phyloP scores from a whole-genome alignment of 2,329 filamentous ascomycete species.

The Penicillium paneum region DNA sequence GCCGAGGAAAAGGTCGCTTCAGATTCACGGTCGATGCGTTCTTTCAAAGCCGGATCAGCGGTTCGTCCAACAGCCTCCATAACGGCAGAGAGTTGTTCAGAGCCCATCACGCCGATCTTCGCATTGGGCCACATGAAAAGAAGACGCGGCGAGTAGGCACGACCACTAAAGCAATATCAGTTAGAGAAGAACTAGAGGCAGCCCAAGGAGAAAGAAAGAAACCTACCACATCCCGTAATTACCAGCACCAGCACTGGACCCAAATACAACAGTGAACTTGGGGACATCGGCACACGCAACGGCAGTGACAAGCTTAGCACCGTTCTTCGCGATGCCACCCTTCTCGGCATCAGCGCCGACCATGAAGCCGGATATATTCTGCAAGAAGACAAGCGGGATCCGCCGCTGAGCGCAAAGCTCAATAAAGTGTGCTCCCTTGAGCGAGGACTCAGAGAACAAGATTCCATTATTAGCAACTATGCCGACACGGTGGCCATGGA shows the following conservation, averaged over 20 bases:
- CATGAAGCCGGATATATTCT: slow-evolving; percentile 99
- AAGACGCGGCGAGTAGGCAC: slow-evolving; percentile 87
- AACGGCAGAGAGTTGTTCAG: slow-evolving; percentile 84
- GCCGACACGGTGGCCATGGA: slow-evolving; percentile 86
- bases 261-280: slow-evolving; percentile 96
- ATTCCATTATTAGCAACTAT: slow-evolving; percentile 97
- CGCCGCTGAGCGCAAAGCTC: slow-evolving; percentile 88
- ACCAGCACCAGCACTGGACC: slow-evolving; percentile 85
- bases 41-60: slow-evolving; percentile 74
- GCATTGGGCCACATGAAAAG: slow-evolving; percentile 98
- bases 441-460: slow-evolving; percentile 79
- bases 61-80: slow-evolving; percentile 92
- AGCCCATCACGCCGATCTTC: slow-evolving; percentile 93
- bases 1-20: slow-evolving; percentile 86
- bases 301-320: slow-evolving; percentile 92
- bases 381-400: slow-evolving; percentile 86
- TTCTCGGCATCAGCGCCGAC: slow-evolving; percentile 88
- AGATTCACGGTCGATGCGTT: slow-evolving; percentile 83
- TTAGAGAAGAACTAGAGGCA: not conserved
- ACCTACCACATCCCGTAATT: slow-evolving; percentile 94
- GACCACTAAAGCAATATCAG: slow-evolving; percentile 55
- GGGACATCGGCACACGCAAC: slow-evolving; percentile 92
- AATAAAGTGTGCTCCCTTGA: slow-evolving; percentile 96
- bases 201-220: slow-evolving; percentile 25
- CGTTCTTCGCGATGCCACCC: slow-evolving; percentile 95